Evolutionary conservation across 73 alveolate species (phyloP).

Genomic region (Tetrahymena thermophila): DNA sequence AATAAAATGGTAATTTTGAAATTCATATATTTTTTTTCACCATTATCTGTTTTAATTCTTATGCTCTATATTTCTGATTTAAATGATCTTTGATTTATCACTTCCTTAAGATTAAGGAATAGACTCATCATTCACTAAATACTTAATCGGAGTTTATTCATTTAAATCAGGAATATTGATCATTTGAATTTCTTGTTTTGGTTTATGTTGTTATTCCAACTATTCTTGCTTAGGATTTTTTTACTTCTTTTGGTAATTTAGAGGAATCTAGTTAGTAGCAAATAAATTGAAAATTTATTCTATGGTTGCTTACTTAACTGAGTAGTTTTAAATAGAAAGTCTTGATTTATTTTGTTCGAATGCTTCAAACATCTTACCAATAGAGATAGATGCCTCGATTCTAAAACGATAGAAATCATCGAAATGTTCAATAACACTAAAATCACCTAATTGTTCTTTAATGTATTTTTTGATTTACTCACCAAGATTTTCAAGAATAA

Average conservation of each 20-base stretch:
- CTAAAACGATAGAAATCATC: slow-evolving; percentile 42
- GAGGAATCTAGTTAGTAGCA: slow-evolving; percentile 20
- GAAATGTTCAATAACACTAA: slow-evolving; percentile 50
- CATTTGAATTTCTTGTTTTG: neutral
- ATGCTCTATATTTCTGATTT: neutral
- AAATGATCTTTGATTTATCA: neutral
- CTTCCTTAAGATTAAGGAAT: neutral
- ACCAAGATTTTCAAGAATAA: slow-evolving; percentile 35
- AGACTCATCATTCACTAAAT: neutral
- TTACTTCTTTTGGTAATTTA: neutral
- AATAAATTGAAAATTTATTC: slow-evolving; percentile 50
- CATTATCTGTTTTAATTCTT: neutral
- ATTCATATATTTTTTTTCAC: too few relatives aligned
- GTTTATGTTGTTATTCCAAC: neutral
- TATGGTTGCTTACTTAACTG: slow-evolving; percentile 44
- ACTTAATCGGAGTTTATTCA: neutral
- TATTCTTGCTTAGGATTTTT: neutral
- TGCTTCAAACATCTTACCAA: slow-evolving; percentile 37
- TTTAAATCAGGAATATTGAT: neutral
- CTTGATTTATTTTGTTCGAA: slow-evolving; percentile 32
- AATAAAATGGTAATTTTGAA: too few relatives aligned
- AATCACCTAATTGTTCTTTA: neutral
- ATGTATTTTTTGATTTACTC: slow-evolving; percentile 10
- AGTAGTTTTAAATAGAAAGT: slow-evolving; percentile 1
- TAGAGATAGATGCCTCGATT: slow-evolving; percentile 14